These are phyloP conservation scores for Claviceps purpurea DNA, from an alignment of 2,329 filamentous ascomycete genomes.

Conservation along the genomic window DNA sequence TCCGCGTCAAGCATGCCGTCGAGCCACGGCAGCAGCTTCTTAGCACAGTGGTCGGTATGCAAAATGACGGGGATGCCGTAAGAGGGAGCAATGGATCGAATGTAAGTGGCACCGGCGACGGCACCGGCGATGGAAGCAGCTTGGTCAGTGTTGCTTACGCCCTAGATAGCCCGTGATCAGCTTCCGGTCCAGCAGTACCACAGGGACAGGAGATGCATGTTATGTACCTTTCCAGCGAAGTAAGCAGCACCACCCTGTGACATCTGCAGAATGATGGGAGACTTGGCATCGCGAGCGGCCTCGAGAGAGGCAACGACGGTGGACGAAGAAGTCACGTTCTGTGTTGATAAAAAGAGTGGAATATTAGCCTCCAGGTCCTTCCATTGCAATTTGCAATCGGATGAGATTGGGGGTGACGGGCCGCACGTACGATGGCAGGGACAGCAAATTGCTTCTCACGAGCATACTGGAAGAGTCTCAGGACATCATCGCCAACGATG, in stretches of 20 bases:
- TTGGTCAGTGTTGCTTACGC: constrained; percentile 69
- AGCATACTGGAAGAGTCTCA: constrained; percentile 73
- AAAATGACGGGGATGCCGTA: constrained; percentile 89
- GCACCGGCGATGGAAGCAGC: constrained; percentile 77
- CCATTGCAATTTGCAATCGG: background rate
- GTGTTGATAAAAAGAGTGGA: background rate
- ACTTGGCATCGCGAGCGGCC: constrained; percentile 83
- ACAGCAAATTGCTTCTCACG: constrained; percentile 82
- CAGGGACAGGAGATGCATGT: background rate
- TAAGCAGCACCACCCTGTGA: constrained; percentile 89
- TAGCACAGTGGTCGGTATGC: constrained; percentile 97
- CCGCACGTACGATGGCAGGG: constrained; percentile 49
- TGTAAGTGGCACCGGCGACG: constrained; percentile 84
- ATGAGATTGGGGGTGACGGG: background rate
- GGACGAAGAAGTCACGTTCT: constrained; percentile 87
- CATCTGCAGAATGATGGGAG: constrained; percentile 84
- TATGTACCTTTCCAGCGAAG: constrained; percentile 68
- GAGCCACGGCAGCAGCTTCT: constrained; percentile 98
- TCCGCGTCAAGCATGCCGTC: constrained; percentile 92
- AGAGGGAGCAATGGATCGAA: constrained; percentile 70
- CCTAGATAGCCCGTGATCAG: constrained; percentile 24
- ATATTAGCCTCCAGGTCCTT: background rate
- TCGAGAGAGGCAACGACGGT: constrained; percentile 69
- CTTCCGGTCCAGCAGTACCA: background rate
- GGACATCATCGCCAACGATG: constrained; percentile 41